Evolutionary conservation across 2,329 filamentous ascomycete species (phyloP).

Genomic region (Diplodia intermedia): DNA sequence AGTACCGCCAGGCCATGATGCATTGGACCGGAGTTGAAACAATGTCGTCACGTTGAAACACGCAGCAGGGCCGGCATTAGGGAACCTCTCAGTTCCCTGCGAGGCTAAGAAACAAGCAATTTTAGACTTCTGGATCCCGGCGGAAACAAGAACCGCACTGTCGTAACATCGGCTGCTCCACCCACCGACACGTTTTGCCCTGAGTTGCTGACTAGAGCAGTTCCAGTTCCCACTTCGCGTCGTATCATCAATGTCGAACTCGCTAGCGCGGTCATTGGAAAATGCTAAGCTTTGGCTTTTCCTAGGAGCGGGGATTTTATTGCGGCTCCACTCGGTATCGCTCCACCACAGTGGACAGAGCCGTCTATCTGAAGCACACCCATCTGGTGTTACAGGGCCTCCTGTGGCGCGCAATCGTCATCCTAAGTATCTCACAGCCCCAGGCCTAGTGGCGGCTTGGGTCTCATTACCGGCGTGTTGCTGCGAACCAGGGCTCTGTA

Average conservation of each 20-base stretch:
- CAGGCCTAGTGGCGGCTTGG: too few species aligned
- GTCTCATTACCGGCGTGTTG: too few species aligned
- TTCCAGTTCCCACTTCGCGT: neutral
- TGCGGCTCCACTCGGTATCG: neutral
- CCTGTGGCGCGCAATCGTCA: neutral
- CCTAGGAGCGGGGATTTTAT: neutral
- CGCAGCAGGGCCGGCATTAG: conserved; percentile 10
- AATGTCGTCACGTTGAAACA: conserved; percentile 14
- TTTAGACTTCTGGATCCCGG: neutral
- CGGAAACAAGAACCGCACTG: neutral
- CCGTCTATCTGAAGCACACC: conserved; percentile 4
- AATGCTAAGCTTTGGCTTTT: neutral
- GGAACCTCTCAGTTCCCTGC: neutral
- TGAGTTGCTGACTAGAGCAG: neutral
- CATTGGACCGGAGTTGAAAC: conserved; percentile 9
- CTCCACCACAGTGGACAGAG: neutral
- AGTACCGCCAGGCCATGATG: neutral
- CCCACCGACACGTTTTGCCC: neutral
- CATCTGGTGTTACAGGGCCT: neutral
- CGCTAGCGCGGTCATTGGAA: neutral
- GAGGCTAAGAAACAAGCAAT: neutral
- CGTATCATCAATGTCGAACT: neutral
- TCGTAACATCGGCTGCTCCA: neutral
- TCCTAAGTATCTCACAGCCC: neutral
- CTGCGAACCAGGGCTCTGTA: too few species aligned